Evolutionary conservation across 768 basidiomycete species (phyloP).

Genomic region (Kwoniella botswanensis): DNA sequence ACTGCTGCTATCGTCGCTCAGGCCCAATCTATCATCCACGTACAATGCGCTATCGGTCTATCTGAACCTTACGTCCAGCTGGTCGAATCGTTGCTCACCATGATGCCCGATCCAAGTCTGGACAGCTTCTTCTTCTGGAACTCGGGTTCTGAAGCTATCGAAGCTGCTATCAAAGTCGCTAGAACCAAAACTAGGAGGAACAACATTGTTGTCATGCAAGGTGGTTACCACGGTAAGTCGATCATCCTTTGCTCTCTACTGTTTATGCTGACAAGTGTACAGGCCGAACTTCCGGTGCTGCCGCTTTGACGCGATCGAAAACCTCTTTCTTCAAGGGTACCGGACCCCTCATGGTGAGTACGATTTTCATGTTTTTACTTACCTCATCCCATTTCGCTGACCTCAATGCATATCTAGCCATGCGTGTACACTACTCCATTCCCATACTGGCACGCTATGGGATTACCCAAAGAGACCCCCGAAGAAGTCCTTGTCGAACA

Average conservation of each 20-base stretch:
- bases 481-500: slow-evolving; percentile 66
- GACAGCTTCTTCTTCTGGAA: slow-evolving; percentile 98
- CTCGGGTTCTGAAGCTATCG: slow-evolving; percentile 91
- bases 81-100: slow-evolving; percentile 78
- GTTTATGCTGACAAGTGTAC: neutral
- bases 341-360: slow-evolving; percentile 78
- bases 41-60: slow-evolving; percentile 75
- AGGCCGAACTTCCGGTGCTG: slow-evolving; percentile 84
- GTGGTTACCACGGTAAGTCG: slow-evolving; percentile 74
- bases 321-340: slow-evolving; percentile 82
- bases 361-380: neutral
- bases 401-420: slow-evolving; percentile 15
- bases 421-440: slow-evolving; percentile 75
- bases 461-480: slow-evolving; percentile 66
- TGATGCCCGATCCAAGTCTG: slow-evolving; percentile 87
- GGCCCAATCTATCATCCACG: slow-evolving; percentile 53
- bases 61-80: slow-evolving; percentile 84
- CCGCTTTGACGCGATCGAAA: slow-evolving; percentile 91
- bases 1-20: slow-evolving; percentile 50
- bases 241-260: neutral
- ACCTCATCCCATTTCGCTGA: slow-evolving; percentile 9
- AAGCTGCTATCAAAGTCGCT: slow-evolving; percentile 86
- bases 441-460: slow-evolving; percentile 91
- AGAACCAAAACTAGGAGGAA: slow-evolving; percentile 77
- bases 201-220: slow-evolving; percentile 92